Percentiles rank a stretch among this genome's conserved stretches.
phyloP scores from a whole-genome alignment of 305 asterid species.

The Coffea humblotiana region DNA sequence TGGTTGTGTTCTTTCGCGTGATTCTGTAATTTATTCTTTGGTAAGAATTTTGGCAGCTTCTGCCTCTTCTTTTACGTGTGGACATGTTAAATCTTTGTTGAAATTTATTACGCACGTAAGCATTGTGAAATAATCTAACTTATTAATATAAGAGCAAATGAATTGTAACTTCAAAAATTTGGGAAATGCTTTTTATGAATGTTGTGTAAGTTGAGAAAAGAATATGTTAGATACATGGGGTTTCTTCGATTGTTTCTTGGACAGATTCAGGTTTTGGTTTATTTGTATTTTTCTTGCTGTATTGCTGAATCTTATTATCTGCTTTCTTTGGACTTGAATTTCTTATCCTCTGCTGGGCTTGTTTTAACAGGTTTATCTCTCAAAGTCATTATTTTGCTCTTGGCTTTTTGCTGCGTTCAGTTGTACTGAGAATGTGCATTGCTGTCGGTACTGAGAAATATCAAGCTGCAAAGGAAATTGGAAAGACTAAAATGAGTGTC shows the following conservation, averaged over 20 bases:
- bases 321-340: neutral
- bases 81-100: neutral
- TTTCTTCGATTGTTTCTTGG: too few species aligned
- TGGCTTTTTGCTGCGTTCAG: neutral
- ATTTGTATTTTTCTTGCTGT: neutral
- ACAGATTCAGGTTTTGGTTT: neutral
- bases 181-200: neutral
- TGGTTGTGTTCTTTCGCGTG: slow-evolving; percentile 65
- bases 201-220: neutral
- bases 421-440: slow-evolving; percentile 36
- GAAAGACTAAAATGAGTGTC: slow-evolving; percentile 63
- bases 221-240: too few species aligned
- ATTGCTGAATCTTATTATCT: too few species aligned
- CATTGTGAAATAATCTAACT: neutral
- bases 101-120: too few species aligned
- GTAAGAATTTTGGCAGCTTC: slow-evolving; percentile 38
- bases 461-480: slow-evolving; percentile 39
- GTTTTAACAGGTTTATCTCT: neutral
- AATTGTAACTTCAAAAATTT: neutral
- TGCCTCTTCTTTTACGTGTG: neutral
- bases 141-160: neutral
- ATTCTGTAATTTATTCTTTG: slow-evolving; percentile 56
- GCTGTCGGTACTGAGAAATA: slow-evolving; percentile 40
- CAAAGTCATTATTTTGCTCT: neutral
- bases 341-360: neutral